Conservation (phyloP, 345 rosid genomes). For the Brassica carinata region DNA sequence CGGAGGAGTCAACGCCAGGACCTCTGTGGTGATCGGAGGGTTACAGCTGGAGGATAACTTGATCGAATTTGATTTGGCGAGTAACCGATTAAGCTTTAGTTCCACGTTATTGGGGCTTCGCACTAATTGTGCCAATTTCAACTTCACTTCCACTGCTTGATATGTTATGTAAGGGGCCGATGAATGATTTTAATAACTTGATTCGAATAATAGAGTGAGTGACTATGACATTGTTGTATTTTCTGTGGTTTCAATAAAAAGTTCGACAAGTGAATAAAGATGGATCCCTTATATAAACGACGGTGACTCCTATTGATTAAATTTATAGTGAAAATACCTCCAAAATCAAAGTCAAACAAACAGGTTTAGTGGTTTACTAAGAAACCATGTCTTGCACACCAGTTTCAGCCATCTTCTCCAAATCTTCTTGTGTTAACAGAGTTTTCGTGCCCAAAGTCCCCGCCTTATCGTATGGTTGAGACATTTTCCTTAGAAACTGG, state of each 20-base stretch:
- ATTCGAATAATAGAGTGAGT: background rate
- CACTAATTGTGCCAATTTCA: slow-evolving; percentile 67
- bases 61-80: slow-evolving; percentile 64
- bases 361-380: background rate
- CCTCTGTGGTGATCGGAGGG: slow-evolving; percentile 79
- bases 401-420: slow-evolving; percentile 74
- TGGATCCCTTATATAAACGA: too few relatives aligned
- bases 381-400: slow-evolving; percentile 49
- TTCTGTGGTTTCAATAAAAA: background rate
- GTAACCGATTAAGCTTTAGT: slow-evolving; percentile 64
- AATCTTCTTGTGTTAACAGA: slow-evolving; percentile 76
- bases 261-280: background rate
- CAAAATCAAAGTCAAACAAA: background rate
- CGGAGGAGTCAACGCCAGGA: slow-evolving; percentile 59
- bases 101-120: slow-evolving; percentile 51
- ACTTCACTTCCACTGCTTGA: slow-evolving; percentile 54
- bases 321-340: too few relatives aligned
- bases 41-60: slow-evolving; percentile 56
- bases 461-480: slow-evolving; percentile 91
- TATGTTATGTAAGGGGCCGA: background rate
- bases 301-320: too few relatives aligned
- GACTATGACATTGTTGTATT: background rate
- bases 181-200: background rate
- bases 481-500: slow-evolving; percentile 94
- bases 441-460: slow-evolving; percentile 62